These are phyloP conservation scores for Besnoitia besnoiti DNA, from an alignment of 169 alveolate genomes.

Conservation along the genomic window DNA sequence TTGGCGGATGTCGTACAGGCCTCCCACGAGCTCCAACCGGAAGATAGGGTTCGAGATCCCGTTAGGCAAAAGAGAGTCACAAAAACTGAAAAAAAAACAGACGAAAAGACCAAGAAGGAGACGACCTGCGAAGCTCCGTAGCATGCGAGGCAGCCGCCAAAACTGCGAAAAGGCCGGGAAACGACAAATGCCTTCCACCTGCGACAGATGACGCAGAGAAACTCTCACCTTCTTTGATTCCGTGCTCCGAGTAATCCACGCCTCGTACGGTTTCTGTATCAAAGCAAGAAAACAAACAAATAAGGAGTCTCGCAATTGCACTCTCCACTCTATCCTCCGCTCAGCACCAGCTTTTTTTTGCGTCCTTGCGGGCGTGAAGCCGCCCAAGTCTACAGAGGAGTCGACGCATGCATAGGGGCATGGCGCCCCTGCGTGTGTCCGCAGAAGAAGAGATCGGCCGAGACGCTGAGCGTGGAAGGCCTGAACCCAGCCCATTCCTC, in stretches of 20 bases:
- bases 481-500: background rate
- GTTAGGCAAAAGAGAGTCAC: no score
- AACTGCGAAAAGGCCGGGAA: background rate
- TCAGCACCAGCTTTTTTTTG: no score
- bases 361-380: no score
- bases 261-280: conserved; percentile 34
- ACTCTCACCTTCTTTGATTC: conserved; percentile 18
- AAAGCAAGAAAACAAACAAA: background rate
- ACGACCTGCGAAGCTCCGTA: background rate
- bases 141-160: background rate
- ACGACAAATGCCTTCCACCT: background rate
- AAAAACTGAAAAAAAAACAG: background rate
- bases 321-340: no score
- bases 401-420: background rate
- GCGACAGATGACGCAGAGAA: background rate
- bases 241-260: conserved; percentile 9
- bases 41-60: background rate
- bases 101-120: background rate
- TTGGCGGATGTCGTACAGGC: no score
- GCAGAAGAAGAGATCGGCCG: no score
- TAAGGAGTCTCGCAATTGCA: no score
- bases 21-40: no score
- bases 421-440: background rate
- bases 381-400: no score
- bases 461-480: no score